These are phyloP conservation scores for Thermochaetoides thermophila DNA, from an alignment of 495 filamentous ascomycete species.

Conservation along the genomic window DNA sequence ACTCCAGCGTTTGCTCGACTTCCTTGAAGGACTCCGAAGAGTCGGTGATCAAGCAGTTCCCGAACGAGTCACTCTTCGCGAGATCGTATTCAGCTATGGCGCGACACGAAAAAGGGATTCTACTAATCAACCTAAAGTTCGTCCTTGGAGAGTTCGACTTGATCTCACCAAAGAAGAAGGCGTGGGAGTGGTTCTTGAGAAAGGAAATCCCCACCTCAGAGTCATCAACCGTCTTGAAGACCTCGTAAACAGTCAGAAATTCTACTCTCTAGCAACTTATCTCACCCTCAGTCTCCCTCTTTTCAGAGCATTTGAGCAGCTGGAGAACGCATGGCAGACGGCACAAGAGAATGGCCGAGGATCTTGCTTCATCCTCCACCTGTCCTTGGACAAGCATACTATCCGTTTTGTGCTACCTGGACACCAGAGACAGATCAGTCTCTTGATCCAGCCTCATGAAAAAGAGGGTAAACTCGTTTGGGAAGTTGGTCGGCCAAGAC, in stretches of 20 bases:
- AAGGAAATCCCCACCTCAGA: conserved; percentile 60
- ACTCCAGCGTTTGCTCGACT: conserved; percentile 49
- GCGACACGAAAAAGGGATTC: too few species aligned
- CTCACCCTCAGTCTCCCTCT: conserved; percentile 50
- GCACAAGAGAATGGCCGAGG: conserved; percentile 20
- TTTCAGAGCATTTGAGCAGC: conserved; percentile 43
- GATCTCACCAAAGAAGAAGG: conserved; percentile 16
- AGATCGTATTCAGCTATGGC: conserved; percentile 49
- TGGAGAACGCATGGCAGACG: conserved; percentile 32
- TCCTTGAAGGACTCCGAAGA: conserved; percentile 44
- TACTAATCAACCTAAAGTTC: too few species aligned
- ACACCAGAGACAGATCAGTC: conserved; percentile 16
- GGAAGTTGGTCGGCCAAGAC: conserved; percentile 21
- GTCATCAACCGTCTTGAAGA: too few species aligned
- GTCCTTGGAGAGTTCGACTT: conserved; percentile 29
- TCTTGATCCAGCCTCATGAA: conserved; percentile 23
- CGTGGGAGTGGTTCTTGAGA: conserved; percentile 40
- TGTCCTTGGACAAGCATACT: conserved; percentile 33
- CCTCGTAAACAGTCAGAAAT: conserved; percentile 36
- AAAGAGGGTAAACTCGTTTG: conserved; percentile 25
- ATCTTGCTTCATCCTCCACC: conserved; percentile 24
- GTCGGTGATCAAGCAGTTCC: conserved; percentile 34
- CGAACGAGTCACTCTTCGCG: conserved; percentile 42
- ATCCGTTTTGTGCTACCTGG: conserved; percentile 29
- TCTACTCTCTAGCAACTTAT: conserved; percentile 22